A percentile compares a stretch with the other conserved stretches of the same genome.
phyloP scores from a whole-genome alignment of 176 grass and related monocot genomes.

The Aegilops bicornis region DNA sequence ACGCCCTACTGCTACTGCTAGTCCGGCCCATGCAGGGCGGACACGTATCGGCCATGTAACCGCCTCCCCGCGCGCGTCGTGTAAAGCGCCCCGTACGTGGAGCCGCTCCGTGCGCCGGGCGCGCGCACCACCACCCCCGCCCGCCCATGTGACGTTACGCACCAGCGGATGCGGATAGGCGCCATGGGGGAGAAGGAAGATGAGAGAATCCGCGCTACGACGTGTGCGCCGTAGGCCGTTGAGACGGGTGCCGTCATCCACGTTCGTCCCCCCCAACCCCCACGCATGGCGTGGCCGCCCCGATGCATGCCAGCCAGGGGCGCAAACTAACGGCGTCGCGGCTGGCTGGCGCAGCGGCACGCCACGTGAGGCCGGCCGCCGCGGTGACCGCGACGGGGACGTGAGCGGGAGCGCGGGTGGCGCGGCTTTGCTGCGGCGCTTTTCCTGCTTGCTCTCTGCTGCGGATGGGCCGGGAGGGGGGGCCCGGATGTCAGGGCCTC shows the following conservation, averaged over 20 bases:
- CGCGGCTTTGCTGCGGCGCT: background rate
- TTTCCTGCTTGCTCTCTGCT: background rate
- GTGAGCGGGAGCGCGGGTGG: slow-evolving; percentile 5
- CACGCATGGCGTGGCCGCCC: too few species aligned
- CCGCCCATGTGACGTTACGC: slow-evolving; percentile 38
- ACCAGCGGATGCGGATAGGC: background rate
- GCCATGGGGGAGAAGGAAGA: background rate
- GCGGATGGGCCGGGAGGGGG: slow-evolving; percentile 30
- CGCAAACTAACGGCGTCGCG: too few species aligned
- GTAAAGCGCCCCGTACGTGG: background rate
- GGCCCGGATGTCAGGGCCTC: slow-evolving; percentile 7
- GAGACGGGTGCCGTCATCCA: slow-evolving; percentile 32
- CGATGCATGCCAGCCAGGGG: too few species aligned
- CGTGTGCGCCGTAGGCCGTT: background rate
- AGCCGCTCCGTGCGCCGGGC: background rate
- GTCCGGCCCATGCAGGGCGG: background rate
- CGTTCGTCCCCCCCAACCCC: background rate
- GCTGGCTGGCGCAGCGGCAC: background rate
- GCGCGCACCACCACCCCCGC: background rate
- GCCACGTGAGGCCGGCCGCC: background rate
- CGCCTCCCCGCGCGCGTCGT: background rate
- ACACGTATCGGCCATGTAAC: slow-evolving; percentile 18
- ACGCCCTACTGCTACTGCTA: too few species aligned
- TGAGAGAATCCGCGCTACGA: background rate
- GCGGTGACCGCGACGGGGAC: slow-evolving; percentile 50